Percentiles rank a stretch among this genome's conserved stretches.
Conservation (phyloP, 2,329 filamentous ascomycete species). For the Cytospora piceicola region DNA sequence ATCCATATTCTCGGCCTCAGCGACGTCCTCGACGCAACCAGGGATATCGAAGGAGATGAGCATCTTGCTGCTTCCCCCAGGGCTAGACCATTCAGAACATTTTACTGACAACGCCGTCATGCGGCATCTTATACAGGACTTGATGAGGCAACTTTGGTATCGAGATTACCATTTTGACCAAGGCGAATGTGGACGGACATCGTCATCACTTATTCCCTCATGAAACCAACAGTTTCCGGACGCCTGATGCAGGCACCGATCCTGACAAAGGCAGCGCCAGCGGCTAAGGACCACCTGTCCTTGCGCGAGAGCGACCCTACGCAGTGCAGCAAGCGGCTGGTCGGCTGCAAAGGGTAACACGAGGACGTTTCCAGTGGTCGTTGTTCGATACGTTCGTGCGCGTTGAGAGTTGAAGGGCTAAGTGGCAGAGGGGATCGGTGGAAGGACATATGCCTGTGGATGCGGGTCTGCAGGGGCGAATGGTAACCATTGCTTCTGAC, state of each 20-base stretch:
- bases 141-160: constrained; percentile 7
- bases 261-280: neutral
- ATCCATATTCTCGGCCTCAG: constrained; percentile 17
- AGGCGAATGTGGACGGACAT: neutral
- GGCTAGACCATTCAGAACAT: neutral
- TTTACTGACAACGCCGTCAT: constrained; percentile 23
- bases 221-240: neutral
- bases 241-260: neutral
- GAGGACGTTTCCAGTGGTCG: constrained; percentile 1
- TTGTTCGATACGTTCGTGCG: neutral
- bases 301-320: neutral
- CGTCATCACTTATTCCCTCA: neutral
- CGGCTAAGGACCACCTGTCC: neutral
- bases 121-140: constrained; percentile 27
- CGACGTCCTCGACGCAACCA: constrained; percentile 18
- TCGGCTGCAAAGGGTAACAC: neutral
- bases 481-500: neutral
- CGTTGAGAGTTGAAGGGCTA: neutral
- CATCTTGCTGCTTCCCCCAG: constrained; percentile 2
- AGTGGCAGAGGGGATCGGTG: neutral
- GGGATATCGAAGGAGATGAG: constrained; percentile 25
- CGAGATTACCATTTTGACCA: constrained; percentile 11
- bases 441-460: neutral
- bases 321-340: neutral
- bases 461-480: neutral